Evolutionary conservation across 2,329 filamentous ascomycete genomes (phyloP).

Genomic region (Cladosporium velox): DNA sequence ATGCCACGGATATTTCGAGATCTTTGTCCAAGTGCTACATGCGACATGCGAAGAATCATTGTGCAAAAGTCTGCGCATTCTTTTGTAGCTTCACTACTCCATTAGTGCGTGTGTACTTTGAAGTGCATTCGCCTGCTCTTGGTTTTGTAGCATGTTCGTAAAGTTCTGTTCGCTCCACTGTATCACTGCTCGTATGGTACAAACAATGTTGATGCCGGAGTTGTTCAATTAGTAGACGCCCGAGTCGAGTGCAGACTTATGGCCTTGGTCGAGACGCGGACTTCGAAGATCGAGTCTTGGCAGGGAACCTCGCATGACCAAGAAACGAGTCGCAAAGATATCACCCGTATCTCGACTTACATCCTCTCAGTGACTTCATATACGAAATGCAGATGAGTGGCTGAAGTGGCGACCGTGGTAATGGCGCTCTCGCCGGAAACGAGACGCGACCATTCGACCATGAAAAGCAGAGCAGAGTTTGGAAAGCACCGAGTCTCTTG

Average conservation of each 20-base stretch:
- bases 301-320: neutral
- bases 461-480: slow-evolving; percentile 10
- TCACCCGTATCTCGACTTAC: neutral
- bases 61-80: neutral
- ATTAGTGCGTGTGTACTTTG: neutral
- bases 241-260: neutral
- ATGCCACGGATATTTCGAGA: neutral
- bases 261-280: neutral
- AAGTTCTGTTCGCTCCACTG: neutral
- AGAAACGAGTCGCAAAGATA: neutral
- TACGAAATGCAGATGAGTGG: neutral
- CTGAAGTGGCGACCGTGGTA: slow-evolving; percentile 1
- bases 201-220: neutral
- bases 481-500: neutral
- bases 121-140: neutral
- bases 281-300: neutral
- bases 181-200: neutral
- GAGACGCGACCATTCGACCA: neutral
- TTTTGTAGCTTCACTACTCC: neutral
- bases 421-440: neutral
- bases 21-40: neutral
- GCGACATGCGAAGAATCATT: neutral
- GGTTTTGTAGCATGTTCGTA: too few relatives aligned
- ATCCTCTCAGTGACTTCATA: neutral
- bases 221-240: neutral